A percentile compares a stretch with the other conserved stretches of the same genome.
Conservation (phyloP, 2,329 filamentous ascomycete species). For the Diaporthe sp. region DNA sequence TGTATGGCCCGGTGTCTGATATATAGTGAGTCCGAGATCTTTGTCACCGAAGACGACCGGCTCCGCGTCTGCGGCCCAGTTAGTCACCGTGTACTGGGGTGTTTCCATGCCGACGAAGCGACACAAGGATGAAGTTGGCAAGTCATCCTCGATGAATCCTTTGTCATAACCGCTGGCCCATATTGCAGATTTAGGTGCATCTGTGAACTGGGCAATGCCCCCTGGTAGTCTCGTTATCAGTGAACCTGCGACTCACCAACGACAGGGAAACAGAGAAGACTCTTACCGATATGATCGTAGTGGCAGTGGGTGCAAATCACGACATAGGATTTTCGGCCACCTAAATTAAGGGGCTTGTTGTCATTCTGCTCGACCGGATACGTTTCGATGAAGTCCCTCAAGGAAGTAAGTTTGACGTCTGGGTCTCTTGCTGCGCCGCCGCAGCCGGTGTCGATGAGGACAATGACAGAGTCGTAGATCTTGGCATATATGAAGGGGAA, state of each 20-base stretch:
- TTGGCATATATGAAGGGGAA: constrained; percentile 61
- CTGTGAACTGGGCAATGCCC: constrained; percentile 52
- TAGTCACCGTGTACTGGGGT: constrained; percentile 54
- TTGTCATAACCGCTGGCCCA: constrained; percentile 51
- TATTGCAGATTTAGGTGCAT: constrained; percentile 44
- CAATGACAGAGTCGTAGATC: constrained; percentile 50
- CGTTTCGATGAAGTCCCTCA: constrained; percentile 57
- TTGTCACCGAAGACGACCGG: constrained; percentile 44
- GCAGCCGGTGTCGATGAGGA: constrained; percentile 61
- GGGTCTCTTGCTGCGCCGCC: constrained; percentile 49
- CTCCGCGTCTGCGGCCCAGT: constrained; percentile 55
- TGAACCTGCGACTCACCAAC: too few relatives aligned
- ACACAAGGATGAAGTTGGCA: constrained; percentile 56
- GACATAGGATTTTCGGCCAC: constrained; percentile 50
- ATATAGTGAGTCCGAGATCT: constrained; percentile 53
- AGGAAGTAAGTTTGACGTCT: constrained; percentile 45
- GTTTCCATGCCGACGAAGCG: constrained; percentile 50
- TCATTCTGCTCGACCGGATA: constrained; percentile 51
- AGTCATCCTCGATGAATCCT: constrained; percentile 53
- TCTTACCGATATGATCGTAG: constrained; percentile 55
- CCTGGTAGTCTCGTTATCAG: constrained; percentile 42
- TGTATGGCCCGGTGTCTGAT: constrained; percentile 61
- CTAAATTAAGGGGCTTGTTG: constrained; percentile 52
- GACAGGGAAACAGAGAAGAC: neutral
- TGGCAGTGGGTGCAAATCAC: constrained; percentile 62